Percentiles rank a stretch among this genome's conserved stretches.
These are phyloP conservation scores for Lignosus rhinocerotis DNA, from an alignment of 1,284 basidiomycete species.

Conservation along the genomic window DNA sequence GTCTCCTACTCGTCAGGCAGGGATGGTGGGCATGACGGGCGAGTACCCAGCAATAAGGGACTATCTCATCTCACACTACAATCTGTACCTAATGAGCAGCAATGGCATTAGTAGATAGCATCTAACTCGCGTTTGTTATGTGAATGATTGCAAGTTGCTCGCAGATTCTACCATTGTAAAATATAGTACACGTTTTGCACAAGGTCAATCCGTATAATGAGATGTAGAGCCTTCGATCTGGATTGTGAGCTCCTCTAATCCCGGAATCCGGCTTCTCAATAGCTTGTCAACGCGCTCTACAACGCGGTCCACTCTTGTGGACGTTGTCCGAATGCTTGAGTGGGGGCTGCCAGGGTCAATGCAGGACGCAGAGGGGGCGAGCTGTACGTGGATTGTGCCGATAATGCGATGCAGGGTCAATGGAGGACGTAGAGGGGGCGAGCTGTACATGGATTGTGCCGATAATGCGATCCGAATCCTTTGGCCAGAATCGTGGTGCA, in stretches of 20 bases:
- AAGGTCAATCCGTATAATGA: conserved; percentile 2
- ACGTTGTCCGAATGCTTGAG: conserved; percentile 48
- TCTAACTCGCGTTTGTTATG: conserved; percentile 8
- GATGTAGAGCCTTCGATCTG: conserved; percentile 60
- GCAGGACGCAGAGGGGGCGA: conserved; percentile 58
- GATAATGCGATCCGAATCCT: conserved; percentile 83
- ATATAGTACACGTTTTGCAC: conserved; percentile 16
- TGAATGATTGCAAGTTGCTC: conserved; percentile 5
- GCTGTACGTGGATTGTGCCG: conserved; percentile 88
- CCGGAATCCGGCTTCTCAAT: conserved; percentile 70
- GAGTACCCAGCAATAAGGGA: background rate
- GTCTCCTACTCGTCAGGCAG: background rate
- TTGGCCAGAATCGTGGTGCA: conserved; percentile 92
- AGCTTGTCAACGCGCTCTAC: conserved; percentile 74
- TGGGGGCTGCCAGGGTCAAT: conserved; percentile 57
- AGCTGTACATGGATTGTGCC: conserved; percentile 92
- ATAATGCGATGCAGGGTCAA: conserved; percentile 79
- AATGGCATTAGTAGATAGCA: conserved; percentile 15
- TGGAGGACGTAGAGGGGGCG: conserved; percentile 51
- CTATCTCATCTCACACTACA: conserved; percentile 16
- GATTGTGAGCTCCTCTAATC: conserved; percentile 84
- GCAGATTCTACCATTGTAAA: conserved; percentile 11
- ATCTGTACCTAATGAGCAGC: conserved; percentile 20
- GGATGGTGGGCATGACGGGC: background rate
- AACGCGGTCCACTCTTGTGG: conserved; percentile 68